phyloP scores from a whole-genome alignment of 2,329 filamentous ascomycete species.

The Botryosphaeria dothidea region DNA sequence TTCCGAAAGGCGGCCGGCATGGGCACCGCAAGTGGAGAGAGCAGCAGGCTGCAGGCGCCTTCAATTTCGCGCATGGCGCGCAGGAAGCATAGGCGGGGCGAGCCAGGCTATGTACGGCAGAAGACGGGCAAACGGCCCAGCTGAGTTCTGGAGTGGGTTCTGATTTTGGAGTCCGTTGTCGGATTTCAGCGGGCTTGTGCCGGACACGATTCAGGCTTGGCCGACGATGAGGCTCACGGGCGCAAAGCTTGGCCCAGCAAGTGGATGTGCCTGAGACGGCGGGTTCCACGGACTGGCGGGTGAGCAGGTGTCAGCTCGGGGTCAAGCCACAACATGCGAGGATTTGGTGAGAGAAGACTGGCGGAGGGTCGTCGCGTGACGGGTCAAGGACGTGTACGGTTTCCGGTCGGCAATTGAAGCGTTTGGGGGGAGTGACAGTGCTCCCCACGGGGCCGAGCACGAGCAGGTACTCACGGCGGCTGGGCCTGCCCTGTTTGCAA shows the following conservation, averaged over 20 bases:
- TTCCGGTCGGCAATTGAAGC: background rate
- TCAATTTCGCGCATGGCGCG: background rate
- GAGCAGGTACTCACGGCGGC: background rate
- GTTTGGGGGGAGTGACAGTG: background rate
- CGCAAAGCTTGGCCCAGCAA: background rate
- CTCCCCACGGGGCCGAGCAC: constrained; percentile 6
- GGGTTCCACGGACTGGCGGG: background rate
- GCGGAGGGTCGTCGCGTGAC: background rate
- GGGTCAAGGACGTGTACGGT: background rate
- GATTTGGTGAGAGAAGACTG: background rate
- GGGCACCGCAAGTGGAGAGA: background rate
- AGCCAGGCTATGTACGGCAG: background rate
- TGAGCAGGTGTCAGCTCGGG: background rate
- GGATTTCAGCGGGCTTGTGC: background rate
- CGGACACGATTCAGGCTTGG: background rate
- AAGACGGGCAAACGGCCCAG: background rate
- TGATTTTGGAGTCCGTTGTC: background rate
- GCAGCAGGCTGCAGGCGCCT: background rate
- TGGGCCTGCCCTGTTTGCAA: background rate
- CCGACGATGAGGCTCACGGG: background rate
- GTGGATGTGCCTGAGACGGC: background rate
- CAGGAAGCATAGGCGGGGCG: background rate
- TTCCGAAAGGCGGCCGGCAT: background rate
- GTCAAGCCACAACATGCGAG: background rate
- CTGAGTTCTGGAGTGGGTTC: background rate